These are phyloP conservation scores for Xerocomellus amylosporus DNA, from an alignment of 768 basidiomycete species.

Conservation along the genomic window DNA sequence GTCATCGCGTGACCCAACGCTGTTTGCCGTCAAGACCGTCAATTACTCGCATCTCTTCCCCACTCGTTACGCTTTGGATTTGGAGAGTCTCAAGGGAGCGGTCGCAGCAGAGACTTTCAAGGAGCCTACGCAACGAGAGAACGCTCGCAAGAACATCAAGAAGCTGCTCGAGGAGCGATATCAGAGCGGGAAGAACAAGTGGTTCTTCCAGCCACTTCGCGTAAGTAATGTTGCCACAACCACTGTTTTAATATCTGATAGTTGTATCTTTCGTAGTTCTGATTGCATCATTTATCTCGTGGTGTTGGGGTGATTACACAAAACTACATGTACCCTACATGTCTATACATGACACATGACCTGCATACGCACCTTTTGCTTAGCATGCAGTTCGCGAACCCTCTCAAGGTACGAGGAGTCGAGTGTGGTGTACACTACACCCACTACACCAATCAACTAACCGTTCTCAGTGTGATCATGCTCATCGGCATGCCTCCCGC, in stretches of 20 bases:
- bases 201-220: conserved; percentile 90
- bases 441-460: not conserved
- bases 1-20: not conserved
- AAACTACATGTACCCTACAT: conserved; percentile 41
- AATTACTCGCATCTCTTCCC: conserved; percentile 99
- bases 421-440: not conserved
- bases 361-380: conserved; percentile 17
- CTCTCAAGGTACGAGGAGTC: not conserved
- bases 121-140: conserved; percentile 92
- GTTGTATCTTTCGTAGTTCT: conserved; percentile 31
- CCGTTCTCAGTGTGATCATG: not conserved
- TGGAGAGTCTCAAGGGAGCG: conserved; percentile 89
- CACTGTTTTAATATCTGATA: conserved; percentile 3
- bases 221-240: conserved; percentile 40
- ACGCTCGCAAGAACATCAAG: conserved; percentile 95
- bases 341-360: conserved; percentile 28
- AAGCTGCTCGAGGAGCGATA: conserved; percentile 96
- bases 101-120: conserved; percentile 91
- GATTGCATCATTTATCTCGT: conserved; percentile 19
- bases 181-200: conserved; percentile 91
- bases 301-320: conserved; percentile 24
- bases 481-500: not conserved
- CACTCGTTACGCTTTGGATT: conserved; percentile 95
- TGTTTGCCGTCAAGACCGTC: conserved; percentile 53
- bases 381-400: not conserved